Evolutionary conservation across 176 grass and related monocot species (phyloP), one percentile per base, ranked within the genome.

Genomic region (Oryza meyeriana): DNA sequence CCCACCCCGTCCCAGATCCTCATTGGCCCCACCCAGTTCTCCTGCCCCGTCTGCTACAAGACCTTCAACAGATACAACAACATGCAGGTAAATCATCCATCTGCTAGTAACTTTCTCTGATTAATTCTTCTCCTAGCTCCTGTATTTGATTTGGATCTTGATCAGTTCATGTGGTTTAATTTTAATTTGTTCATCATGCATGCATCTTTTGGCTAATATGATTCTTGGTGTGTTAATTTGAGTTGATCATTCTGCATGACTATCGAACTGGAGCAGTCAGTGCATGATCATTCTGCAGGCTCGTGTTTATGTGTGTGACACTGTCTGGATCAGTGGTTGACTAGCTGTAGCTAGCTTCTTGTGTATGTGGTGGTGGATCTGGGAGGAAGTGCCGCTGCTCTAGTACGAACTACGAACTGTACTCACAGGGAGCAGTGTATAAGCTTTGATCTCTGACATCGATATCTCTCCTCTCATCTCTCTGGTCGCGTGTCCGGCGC

Each of bases 31-130:
- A 94, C 89, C 27, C 93, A 94, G 87, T 94, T 94, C 85, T 92
- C 93, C 10, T 94, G 93, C 84, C 89, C 93, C 64, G 89, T 94
- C 47, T 94, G 93, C 93, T 71, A 71, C 89, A 94, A 94, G 77
- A 94, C 89, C 79, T 94, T 94, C 89, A 94, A 92, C 79, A 66
- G 93, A 88, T 94, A 94, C 93, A 94, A 94, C 87, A 94, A 94
- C 82, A 94, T 94, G 93, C 93, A 94, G 87, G 93, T 94, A 35
- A 66, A 41, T 64, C 25, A 22, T 64, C 41, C 42, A 3, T 50
- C 9, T 1, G 10, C 45, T 7, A 8, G 24, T 34, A 11, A 18
- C 30, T 18, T 25, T 65, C 34, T 78, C 28, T 39, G 57, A 28
- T 32, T 39, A 8, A 68, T 32, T 45, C 76, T 62, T 10, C 35